Evolutionary conservation across 805 yeast species (phyloP).

Genomic region (Yamadazyma phyllophila): DNA sequence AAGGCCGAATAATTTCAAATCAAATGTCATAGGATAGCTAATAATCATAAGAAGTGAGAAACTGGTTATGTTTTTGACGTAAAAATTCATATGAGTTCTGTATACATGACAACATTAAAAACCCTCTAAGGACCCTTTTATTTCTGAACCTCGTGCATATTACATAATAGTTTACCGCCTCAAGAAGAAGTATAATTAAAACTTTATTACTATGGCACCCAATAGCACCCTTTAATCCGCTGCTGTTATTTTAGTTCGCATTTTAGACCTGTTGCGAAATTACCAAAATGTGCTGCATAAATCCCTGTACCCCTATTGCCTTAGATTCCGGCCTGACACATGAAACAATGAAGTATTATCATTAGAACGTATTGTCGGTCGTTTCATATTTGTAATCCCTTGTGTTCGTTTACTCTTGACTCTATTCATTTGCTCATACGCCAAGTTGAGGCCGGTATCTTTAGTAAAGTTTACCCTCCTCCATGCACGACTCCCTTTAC

Average conservation of each 20-base stretch:
- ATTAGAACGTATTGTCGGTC: not conserved
- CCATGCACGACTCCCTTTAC: not conserved
- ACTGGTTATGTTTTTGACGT: too few species aligned
- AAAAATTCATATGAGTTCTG: too few species aligned
- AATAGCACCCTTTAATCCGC: not conserved
- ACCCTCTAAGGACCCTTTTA: too few species aligned
- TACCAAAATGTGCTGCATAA: not conserved
- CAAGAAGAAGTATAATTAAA: too few species aligned
- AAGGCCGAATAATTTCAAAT: slow-evolving; percentile 6
- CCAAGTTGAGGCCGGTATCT: not conserved
- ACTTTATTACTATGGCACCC: too few species aligned
- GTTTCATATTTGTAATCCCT: not conserved
- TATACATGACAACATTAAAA: too few species aligned
- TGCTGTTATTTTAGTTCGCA: not conserved
- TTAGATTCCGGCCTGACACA: not conserved
- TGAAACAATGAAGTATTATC: not conserved
- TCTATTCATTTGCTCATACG: not conserved
- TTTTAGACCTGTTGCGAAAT: not conserved
- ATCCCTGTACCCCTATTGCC: not conserved
- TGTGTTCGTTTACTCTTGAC: not conserved
- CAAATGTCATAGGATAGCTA: not conserved
- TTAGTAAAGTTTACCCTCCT: not conserved
- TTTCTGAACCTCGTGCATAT: too few species aligned
- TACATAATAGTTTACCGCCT: too few species aligned
- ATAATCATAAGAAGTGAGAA: not conserved